Percentiles rank a stretch among this genome's conserved stretches.
phyloP scores from a whole-genome alignment of 176 grass and related monocot species.

The Puya raimondii region DNA sequence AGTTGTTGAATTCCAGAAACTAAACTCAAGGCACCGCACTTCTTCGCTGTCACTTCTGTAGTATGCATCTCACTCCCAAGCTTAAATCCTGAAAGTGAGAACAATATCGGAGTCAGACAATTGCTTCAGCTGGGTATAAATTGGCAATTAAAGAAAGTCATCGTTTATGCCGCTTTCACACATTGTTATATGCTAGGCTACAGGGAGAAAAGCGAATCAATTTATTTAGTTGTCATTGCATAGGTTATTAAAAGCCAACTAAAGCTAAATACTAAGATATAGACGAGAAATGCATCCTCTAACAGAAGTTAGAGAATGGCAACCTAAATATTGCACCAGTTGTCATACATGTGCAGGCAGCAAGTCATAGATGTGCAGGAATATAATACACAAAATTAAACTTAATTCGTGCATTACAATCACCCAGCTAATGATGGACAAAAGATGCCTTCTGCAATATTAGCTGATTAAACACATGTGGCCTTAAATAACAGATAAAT shows the following conservation, averaged over 20 bases:
- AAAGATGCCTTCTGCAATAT: neutral
- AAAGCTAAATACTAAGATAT: too few relatives aligned
- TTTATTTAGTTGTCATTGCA: too few relatives aligned
- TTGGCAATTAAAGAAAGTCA: too few relatives aligned
- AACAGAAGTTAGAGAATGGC: too few relatives aligned
- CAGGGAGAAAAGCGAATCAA: too few relatives aligned
- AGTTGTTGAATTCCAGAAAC: conserved; percentile 75
- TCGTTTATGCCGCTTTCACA: too few relatives aligned
- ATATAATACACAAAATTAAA: neutral
- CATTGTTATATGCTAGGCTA: too few relatives aligned
- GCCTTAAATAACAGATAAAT: neutral
- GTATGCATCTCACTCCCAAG: conserved; percentile 62
- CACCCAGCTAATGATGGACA: neutral
- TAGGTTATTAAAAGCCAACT: too few relatives aligned
- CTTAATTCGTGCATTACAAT: neutral
- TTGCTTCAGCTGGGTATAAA: too few relatives aligned
- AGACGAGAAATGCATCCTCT: too few relatives aligned
- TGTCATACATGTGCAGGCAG: neutral
- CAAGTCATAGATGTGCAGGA: neutral
- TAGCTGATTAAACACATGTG: neutral
- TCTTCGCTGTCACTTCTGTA: conserved; percentile 72
- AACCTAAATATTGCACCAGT: too few relatives aligned
- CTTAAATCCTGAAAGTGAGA: conserved; percentile 63
- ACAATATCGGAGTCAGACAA: neutral
- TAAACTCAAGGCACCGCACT: conserved; percentile 54